Evolutionary conservation across 2,329 filamentous ascomycete genomes (phyloP).

Genomic region (Alternaria metachromatica): DNA sequence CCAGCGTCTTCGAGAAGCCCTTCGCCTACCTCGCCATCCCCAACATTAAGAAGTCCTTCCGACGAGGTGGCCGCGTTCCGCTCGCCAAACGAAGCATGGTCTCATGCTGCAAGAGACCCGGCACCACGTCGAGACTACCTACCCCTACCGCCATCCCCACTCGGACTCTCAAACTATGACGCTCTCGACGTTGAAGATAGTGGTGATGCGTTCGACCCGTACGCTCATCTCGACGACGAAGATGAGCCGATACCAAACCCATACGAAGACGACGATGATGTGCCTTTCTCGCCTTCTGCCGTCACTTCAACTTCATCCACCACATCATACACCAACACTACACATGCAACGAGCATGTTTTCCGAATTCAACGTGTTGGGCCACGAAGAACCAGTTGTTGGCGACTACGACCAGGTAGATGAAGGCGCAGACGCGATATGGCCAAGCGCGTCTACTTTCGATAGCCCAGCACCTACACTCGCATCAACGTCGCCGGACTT

Average conservation of each 20-base stretch:
- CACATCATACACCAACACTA: conserved; percentile 6
- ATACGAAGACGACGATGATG: conserved; percentile 18
- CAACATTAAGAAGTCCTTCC: conserved; percentile 7
- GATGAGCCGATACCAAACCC: conserved; percentile 20
- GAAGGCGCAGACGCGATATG: conserved; percentile 30
- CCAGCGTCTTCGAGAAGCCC: conserved; percentile 26
- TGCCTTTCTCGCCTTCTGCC: conserved; percentile 22
- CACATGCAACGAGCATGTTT: conserved; percentile 15
- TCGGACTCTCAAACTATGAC: conserved; percentile 54
- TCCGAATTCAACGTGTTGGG: conserved; percentile 30
- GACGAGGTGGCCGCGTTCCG: conserved; percentile 18
- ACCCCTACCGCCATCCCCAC: conserved; percentile 47
- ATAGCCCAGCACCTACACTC: background rate
- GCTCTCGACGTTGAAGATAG: conserved; percentile 47
- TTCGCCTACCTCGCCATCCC: conserved; percentile 23
- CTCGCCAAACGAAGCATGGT: conserved; percentile 46
- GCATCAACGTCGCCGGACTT: conserved; percentile 29
- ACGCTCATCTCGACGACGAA: conserved; percentile 41
- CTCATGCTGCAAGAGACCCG: conserved; percentile 24
- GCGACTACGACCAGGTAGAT: conserved; percentile 35
- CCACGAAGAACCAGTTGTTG: conserved; percentile 29
- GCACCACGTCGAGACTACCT: conserved; percentile 34
- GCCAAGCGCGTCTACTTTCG: conserved; percentile 18
- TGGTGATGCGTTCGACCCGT: conserved; percentile 37
- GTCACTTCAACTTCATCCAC: conserved; percentile 14